Base-by-base conservation (phyloP, 1,284 basidiomycete genomes). In the Ustilago cynodontis region DNA sequence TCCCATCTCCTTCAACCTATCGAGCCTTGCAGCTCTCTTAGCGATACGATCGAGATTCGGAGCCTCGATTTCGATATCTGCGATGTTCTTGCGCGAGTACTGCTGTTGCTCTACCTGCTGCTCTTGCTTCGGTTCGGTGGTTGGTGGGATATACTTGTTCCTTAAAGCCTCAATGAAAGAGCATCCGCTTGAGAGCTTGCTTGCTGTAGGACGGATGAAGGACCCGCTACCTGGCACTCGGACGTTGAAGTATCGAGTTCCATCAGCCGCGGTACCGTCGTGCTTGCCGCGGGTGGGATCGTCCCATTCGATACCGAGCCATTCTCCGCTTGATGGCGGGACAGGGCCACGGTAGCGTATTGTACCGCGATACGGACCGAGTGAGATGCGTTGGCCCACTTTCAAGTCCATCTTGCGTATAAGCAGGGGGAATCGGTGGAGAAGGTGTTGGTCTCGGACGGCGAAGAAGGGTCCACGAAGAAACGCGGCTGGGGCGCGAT, bases 251-350 rank as follows among this genome's bases (percentile, higher is more conserved):
- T 97, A 95, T 37, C 88, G 89, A 62, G 88, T 90, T 37, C 91
- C 93, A 75, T 93, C 91, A 85, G 93, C 93, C 39, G 57, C 60
- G 63, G 88, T 86, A 13, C 96, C 96, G 78, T 92, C 90, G 85
- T 98, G 95, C 86, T 93, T 96, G 28, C 95, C 95, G 59, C 93
- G 89, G 1, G 85, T 69, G 6, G 91, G 89, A 82, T 94, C 91
- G 82, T 99, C 96, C 93, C 95, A 99, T 87, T 98, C 95, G 57
- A 98, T 90, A 14, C 96, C 96, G 5, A 95, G 89, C 95, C 96
- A 99, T 16, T 87, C 79, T 11, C 92, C 93, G 9, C 86, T 83
- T 0, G 92, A 90, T 20, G 89, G 89, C 16, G 90, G 87, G 16
- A 96, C 91, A 1, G 86, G 77, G 3, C 94, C 94, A 7, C 89